phyloP scores from a whole-genome alignment of 2,329 filamentous ascomycete genomes.

The Endoconidiophora laricicola region DNA sequence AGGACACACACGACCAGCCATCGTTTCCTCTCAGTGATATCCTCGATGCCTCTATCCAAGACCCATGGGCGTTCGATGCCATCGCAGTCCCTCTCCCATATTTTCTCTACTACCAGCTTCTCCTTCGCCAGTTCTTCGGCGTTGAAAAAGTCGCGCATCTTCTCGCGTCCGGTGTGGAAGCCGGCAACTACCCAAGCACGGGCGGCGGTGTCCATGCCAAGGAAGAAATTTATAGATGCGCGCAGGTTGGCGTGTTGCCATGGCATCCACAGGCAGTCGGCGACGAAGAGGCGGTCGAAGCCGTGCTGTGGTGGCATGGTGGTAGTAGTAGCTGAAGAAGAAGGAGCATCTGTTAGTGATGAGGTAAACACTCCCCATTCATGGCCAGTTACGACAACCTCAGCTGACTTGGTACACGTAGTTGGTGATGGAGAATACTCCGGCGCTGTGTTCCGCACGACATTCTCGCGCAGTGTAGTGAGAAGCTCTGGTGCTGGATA shows the following conservation, averaged over 20 bases:
- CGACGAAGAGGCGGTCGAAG: conserved; percentile 49
- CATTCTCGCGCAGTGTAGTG: conserved; percentile 39
- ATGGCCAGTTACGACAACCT: conserved; percentile 39
- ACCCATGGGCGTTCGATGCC: conserved; percentile 46
- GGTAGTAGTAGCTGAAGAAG: background rate
- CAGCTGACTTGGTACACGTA: conserved; percentile 11
- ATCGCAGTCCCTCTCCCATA: conserved; percentile 54
- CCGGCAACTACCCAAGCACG: conserved; percentile 50
- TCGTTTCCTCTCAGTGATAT: conserved; percentile 45
- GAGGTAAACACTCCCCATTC: conserved; percentile 40
- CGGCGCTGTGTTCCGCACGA: conserved; percentile 28
- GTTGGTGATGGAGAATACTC: conserved; percentile 9
- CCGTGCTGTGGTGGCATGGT: conserved; percentile 18
- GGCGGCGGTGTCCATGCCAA: conserved; percentile 27
- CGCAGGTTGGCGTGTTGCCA: conserved; percentile 52
- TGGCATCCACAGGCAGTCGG: conserved; percentile 63
- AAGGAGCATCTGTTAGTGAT: background rate
- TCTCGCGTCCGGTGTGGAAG: conserved; percentile 53
- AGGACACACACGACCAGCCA: conserved; percentile 50
- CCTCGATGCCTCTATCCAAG: conserved; percentile 42
- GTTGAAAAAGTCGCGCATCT: conserved; percentile 50
- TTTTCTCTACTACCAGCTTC: conserved; percentile 43
- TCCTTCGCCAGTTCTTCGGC: conserved; percentile 26
- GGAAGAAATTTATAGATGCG: conserved; percentile 44
- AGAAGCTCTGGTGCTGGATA: conserved; percentile 48